phyloP scores from a whole-genome alignment of 169 alveolate species.

The Cryptosporidium xiaoi region DNA sequence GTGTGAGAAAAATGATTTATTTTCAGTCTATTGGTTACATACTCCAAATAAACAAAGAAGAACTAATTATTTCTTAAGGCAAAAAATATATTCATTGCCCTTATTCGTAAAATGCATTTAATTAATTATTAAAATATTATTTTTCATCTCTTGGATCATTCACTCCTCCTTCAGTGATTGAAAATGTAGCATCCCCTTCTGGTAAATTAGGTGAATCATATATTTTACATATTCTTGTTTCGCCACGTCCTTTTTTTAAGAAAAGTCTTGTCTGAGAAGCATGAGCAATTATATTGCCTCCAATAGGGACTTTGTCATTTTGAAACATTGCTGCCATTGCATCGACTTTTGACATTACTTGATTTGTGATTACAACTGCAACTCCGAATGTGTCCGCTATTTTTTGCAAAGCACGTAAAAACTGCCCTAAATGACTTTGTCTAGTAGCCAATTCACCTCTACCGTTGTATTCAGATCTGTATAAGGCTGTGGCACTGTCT shows the following conservation, averaged over 20 bases:
- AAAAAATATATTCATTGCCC: constrained; percentile 23
- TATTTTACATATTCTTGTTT: constrained; percentile 94
- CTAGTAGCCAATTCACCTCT: constrained; percentile 99
- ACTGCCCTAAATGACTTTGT: constrained; percentile 96
- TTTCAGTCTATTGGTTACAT: constrained; percentile 38
- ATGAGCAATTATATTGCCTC: constrained; percentile 99
- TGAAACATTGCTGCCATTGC: constrained; percentile 86
- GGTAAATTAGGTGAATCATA: constrained; percentile 98
- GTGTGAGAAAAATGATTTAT: constrained; percentile 32
- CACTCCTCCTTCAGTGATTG: constrained; percentile 92
- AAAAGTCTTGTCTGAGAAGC: constrained; percentile 97
- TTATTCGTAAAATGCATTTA: background rate
- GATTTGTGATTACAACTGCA: constrained; percentile 96
- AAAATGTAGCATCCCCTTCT: constrained; percentile 97
- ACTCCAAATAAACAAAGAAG: constrained; percentile 47
- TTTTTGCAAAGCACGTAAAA: constrained; percentile 94
- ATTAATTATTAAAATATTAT: constrained; percentile 2
- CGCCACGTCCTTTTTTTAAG: constrained; percentile 94
- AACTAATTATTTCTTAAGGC: constrained; percentile 25
- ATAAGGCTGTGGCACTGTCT: constrained; percentile 97
- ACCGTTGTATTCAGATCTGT: constrained; percentile 98
- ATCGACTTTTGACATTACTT: constrained; percentile 94
- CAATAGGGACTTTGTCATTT: constrained; percentile 91
- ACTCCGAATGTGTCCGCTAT: constrained; percentile 95
- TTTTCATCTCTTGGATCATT: constrained; percentile 86